Conservation (phyloP, 805 yeast genomes). For the Teunomyces lycoperdinae region DNA sequence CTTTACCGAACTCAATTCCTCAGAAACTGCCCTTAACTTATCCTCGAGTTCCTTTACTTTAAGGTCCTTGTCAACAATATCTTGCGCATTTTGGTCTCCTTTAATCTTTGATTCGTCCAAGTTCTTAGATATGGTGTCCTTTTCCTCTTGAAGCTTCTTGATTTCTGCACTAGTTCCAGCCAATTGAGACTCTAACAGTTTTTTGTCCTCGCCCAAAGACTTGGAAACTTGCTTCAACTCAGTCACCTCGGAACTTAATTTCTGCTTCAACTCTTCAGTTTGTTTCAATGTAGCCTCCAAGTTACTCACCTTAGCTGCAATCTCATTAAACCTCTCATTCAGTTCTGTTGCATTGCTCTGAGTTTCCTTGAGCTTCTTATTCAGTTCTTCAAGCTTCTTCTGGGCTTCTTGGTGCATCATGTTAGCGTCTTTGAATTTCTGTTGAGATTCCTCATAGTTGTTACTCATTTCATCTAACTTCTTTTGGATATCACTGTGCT, state of each 20-base stretch:
- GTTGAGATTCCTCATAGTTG: not conserved
- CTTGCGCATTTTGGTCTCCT: not conserved
- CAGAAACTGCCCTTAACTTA: not conserved
- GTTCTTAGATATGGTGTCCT: not conserved
- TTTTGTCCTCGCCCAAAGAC: not conserved
- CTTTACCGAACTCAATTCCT: not conserved
- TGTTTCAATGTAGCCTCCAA: not conserved
- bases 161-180: not conserved
- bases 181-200: conserved; percentile 5
- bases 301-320: not conserved
- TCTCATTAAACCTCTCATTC: not conserved
- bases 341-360: not conserved
- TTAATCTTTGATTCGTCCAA: not conserved
- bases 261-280: not conserved
- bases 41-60: not conserved
- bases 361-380: not conserved
- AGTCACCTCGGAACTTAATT: not conserved
- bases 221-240: not conserved
- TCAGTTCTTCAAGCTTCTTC: not conserved
- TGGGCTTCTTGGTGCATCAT: not conserved
- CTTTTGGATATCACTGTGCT: not conserved
- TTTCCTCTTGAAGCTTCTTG: conserved; percentile 2
- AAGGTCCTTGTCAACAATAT: not conserved
- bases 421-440: not conserved
- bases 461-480: not conserved